Evolutionary conservation across 1,139 yeast genomes (phyloP).

Genomic region (Zygosaccharomyces pseudobailii): DNA sequence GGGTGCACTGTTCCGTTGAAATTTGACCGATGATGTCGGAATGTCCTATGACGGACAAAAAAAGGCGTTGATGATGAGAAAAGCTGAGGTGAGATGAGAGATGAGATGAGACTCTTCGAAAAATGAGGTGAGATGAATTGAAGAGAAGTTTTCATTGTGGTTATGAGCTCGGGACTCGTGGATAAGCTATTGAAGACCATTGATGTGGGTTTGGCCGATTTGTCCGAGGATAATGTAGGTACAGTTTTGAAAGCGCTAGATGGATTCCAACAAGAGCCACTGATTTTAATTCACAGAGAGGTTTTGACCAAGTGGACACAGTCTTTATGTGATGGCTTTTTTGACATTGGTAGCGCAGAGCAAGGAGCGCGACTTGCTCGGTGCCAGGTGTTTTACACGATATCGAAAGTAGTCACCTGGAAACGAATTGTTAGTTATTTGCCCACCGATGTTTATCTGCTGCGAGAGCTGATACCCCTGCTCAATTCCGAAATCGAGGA

Average conservation of each 20-base stretch:
- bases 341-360: constrained; percentile 8
- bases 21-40: too few species aligned
- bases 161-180: constrained; percentile 9
- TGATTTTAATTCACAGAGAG: constrained; percentile 40
- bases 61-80: not conserved
- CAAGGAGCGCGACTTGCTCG: constrained; percentile 8
- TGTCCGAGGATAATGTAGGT: constrained; percentile 10
- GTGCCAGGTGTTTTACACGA: constrained; percentile 45
- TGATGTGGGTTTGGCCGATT: constrained; percentile 6
- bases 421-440: constrained; percentile 56
- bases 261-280: constrained; percentile 56
- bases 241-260: constrained; percentile 26
- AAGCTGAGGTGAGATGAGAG: not conserved
- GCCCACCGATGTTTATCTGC: constrained; percentile 52
- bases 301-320: constrained; percentile 37
- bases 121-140: not conserved
- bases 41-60: too few species aligned
- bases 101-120: too few species aligned
- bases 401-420: constrained; percentile 63
- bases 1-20: not conserved
- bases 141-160: too few species aligned
- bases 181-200: constrained; percentile 7
- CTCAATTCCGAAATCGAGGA: constrained; percentile 4
- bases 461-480: constrained; percentile 38
- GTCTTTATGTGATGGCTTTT: constrained; percentile 34